Evolutionary conservation across 495 filamentous ascomycete species (phyloP), one percentile per base, ranked within the genome.

Genomic region (Neurospora tetraspora): DNA sequence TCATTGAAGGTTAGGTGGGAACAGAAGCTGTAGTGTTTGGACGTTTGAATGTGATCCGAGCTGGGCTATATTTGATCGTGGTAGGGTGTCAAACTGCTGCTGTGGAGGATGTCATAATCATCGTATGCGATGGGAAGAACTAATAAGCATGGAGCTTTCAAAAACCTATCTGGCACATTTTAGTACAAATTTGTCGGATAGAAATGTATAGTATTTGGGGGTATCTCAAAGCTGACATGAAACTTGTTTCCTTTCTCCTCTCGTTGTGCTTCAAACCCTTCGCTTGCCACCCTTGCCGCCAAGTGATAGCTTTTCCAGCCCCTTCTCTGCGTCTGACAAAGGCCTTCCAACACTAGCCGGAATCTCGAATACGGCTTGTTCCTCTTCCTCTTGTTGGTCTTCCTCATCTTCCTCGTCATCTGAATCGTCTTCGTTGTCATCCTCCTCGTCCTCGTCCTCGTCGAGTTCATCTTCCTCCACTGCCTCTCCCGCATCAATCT

Each of bases 401-500:
- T 65, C 45, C 10, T 53, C 47, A 59, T 59, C 27, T 65, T 34
- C 27, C 27, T 65, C 27, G 6, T 34, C 53, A 34, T 65, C 27
- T 65, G 53, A 65, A 34, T 65, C 27, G 11, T 34, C 31, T 61
- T 31, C 23, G 27, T 16, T 14, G 6, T 65, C 53, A 18, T 74
- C 71, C n/a, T 78, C 77, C 27, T 73, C 73, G 23, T 70, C 74
- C 1, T 79, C 73, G 10, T 73, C 70, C 23, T 73, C 16, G 37
- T 76, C 69, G 18, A 20, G 8, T 9, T 76, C 74, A n/a, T 72
- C 76, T 20, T 73, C 43, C 38, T 73, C 45, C 40, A 76, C 76
- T 23, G 83, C 84, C 2, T 85, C 80, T 31, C 74, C 82, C 6
- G 71, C 74, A 1, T 75, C 78, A 3, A 72, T 77, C 5, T 80